Percentiles rank a stretch among this genome's conserved stretches.
phyloP scores from a whole-genome alignment of 148 eudicot species.

The Heliamphora exappendiculata region DNA sequence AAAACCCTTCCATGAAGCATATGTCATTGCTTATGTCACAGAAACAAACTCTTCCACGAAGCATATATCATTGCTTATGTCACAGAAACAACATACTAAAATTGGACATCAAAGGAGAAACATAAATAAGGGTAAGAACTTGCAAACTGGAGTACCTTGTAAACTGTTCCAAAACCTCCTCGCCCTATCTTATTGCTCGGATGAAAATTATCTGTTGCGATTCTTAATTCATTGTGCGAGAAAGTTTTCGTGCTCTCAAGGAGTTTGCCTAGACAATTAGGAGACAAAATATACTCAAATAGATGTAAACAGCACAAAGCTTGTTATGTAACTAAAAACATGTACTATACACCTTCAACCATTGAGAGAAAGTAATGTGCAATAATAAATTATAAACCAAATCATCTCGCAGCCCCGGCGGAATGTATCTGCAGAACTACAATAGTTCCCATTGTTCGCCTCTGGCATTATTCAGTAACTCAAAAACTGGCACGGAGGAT shows the following conservation, averaged over 20 bases:
- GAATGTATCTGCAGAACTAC: not conserved
- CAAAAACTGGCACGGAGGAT: not conserved
- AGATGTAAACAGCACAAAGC: not conserved
- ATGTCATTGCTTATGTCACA: too few relatives aligned
- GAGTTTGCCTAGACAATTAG: slow-evolving; percentile 34
- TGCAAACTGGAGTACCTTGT: too few relatives aligned
- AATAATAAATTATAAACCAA: too few relatives aligned
- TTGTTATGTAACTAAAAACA: not conserved
- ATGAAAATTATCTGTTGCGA: slow-evolving; percentile 56
- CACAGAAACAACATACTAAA: not conserved
- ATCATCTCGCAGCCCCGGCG: not conserved
- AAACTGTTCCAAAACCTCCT: slow-evolving; percentile 91
- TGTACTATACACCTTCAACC: not conserved
- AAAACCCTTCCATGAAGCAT: not conserved
- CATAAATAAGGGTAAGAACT: too few relatives aligned
- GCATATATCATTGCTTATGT: not conserved
- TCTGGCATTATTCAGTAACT: not conserved
- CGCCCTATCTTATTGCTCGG: slow-evolving; percentile 61
- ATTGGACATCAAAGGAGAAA: too few relatives aligned
- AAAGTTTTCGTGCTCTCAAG: slow-evolving; percentile 48
- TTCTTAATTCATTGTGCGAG: slow-evolving; percentile 54
- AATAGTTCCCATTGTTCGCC: not conserved
- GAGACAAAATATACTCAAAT: slow-evolving; percentile 4
- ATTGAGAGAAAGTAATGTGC: not conserved
- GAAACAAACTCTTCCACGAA: not conserved